Conservation (phyloP, 148 eudicot species). For the Dysphania ambrosioides region DNA sequence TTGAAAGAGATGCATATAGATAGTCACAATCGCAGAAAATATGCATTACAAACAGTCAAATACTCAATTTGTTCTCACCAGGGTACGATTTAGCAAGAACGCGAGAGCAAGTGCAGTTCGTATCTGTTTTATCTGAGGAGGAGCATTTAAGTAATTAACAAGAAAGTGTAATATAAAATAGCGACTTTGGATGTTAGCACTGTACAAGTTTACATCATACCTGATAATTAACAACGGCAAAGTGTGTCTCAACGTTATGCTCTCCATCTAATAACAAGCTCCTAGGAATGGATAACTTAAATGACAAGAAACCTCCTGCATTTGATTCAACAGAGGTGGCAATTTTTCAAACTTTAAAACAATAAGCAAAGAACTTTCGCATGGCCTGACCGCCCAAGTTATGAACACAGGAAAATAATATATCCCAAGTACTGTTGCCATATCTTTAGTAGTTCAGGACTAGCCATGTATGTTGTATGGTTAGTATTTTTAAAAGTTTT, state of each 20-base stretch:
- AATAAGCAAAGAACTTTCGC: not conserved
- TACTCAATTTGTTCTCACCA: conserved; percentile 65
- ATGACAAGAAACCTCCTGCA: conserved; percentile 91
- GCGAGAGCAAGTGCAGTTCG: conserved; percentile 93
- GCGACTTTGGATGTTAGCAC: conserved; percentile 3
- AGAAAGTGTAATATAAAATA: conserved; percentile 15
- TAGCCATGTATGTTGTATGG: not conserved
- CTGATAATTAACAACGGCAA: conserved; percentile 74
- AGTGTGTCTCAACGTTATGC: conserved; percentile 79
- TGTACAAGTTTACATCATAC: conserved; percentile 48
- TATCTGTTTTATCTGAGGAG: conserved; percentile 82
- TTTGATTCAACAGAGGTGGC: conserved; percentile 3
- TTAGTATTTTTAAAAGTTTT: not conserved
- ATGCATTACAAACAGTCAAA: conserved; percentile 11
- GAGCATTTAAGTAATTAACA: conserved; percentile 19
- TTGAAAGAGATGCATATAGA: not conserved
- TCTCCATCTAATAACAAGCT: conserved; percentile 70
- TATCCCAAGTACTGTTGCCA: not conserved
- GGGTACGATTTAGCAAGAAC: conserved; percentile 73
- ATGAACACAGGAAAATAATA: not conserved
- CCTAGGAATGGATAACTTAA: conserved; percentile 84
- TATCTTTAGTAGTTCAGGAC: not conserved
- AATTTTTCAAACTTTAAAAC: not conserved
- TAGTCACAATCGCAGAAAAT: conserved; percentile 2
- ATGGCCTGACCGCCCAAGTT: too few species aligned